Evolutionary conservation across 2,329 filamentous ascomycete species (phyloP), one percentile per base, ranked within the genome.

Genomic region (Xylaria sp.): DNA sequence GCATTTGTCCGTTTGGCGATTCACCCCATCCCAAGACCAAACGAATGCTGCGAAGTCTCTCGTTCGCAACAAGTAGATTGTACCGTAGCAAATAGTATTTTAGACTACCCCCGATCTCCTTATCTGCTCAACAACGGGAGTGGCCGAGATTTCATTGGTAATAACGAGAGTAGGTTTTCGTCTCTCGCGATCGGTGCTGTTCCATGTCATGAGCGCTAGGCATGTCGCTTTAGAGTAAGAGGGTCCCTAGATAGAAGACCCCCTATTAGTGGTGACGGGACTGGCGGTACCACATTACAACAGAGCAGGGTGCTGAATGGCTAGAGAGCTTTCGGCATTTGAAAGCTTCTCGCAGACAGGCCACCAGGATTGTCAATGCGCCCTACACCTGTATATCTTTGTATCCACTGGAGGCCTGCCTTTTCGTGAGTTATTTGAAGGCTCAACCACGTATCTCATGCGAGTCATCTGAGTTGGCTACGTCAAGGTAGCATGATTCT

Each of bases 211-310:
- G 8, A 34, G 32, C 34, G 12, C 39, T 32, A 45, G 54, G 24
- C 57, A 53, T 61, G 53, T n/a, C 45, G 17, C 63, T 55, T 36
- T 59, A 19, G 50, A 54, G 39, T 32, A 61, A 21, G 42, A 65
- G 54, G 17, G 4, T 42, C 54, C 34, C 55, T 30, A 59, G 27
- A 69, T 24, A 56, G 21, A 69, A 61, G 62, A 71, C 65, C 69
- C 45, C 60, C 34, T 47, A n/a, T 56, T 57, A 71, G 58, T 69
- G 68, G 72, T 69, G 69, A 69, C 67, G 73, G 58, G 59, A 70
- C 68, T 72, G 69, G 69, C 66, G 64, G 71, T 77, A 68, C 67
- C 63, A 77, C 75, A 74, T 76, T 76, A 74, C 75, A 73, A 69
- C 57, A 67, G 64, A 73, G 63, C 72, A 69, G 66, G 69, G 69